Evolutionary conservation across 495 filamentous ascomycete genomes (phyloP).

Genomic region (Penicillium taxi): DNA sequence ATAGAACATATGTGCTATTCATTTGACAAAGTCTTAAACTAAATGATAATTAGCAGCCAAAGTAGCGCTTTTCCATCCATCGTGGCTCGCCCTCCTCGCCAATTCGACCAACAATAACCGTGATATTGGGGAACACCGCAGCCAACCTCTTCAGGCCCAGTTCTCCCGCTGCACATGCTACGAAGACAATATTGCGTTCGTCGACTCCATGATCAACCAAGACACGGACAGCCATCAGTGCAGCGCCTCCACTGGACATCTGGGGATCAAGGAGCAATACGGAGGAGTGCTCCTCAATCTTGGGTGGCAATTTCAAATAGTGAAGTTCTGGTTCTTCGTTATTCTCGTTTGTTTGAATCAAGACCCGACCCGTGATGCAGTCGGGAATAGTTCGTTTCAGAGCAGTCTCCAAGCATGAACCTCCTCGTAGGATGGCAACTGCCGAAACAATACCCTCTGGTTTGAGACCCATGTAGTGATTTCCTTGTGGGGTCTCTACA

Average conservation of each 20-base stretch:
- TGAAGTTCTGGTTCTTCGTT: constrained; percentile 90
- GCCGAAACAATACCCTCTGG: constrained; percentile 68
- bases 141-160: constrained; percentile 73
- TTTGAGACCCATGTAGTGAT: constrained; percentile 58
- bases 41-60: constrained; percentile 55
- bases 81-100: constrained; percentile 66
- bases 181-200: constrained; percentile 77
- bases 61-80: constrained; percentile 78
- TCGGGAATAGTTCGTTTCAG: constrained; percentile 85
- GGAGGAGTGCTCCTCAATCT: constrained; percentile 61
- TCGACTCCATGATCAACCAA: constrained; percentile 89
- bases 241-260: constrained; percentile 88
- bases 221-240: constrained; percentile 92
- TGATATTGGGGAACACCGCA: constrained; percentile 77
- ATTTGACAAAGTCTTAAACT: background rate
- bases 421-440: constrained; percentile 81
- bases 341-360: constrained; percentile 80
- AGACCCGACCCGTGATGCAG: constrained; percentile 75
- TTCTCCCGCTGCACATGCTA: constrained; percentile 77
- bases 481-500: constrained; percentile 61
- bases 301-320: constrained; percentile 65
- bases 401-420: constrained; percentile 78
- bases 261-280: constrained; percentile 88
- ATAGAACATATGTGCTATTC: too few species aligned
- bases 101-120: constrained; percentile 73